Percentiles rank a stretch among this genome's conserved stretches.
These are phyloP conservation scores for Mucor indicus DNA, from an alignment of 371 early-diverging fungal genomes.

Conservation along the genomic window DNA sequence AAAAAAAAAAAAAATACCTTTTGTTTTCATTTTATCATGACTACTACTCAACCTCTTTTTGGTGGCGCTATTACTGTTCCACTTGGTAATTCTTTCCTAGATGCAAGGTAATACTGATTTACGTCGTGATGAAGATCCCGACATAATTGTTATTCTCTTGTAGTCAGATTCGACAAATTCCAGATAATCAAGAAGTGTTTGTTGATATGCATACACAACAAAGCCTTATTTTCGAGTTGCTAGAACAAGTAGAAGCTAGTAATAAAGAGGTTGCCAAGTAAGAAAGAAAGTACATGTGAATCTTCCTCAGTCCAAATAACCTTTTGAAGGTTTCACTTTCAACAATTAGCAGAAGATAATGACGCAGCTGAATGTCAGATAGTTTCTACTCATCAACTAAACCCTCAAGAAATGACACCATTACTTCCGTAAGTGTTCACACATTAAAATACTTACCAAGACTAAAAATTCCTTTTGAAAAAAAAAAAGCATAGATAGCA, in stretches of 20 bases:
- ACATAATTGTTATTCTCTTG: too few relatives aligned
- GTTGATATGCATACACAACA: conserved; percentile 69
- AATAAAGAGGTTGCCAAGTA: conserved; percentile 52
- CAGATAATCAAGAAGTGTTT: conserved; percentile 92
- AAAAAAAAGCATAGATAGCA: conserved; percentile 3
- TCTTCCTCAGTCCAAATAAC: background rate
- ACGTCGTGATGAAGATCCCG: too few relatives aligned
- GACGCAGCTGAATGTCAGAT: conserved; percentile 48
- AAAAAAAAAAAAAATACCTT: background rate
- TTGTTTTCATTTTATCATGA: background rate
- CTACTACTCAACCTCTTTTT: conserved; percentile 39
- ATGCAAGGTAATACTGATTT: conserved; percentile 74
- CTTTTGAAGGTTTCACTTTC: conserved; percentile 69
- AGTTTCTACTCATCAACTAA: conserved; percentile 24
- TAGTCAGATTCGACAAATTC: conserved; percentile 78
- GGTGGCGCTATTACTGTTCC: conserved; percentile 68
- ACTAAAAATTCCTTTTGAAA: background rate
- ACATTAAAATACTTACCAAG: background rate
- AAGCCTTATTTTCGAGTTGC: conserved; percentile 81
- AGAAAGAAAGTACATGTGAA: background rate
- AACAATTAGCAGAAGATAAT: conserved; percentile 77
- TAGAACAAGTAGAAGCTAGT: conserved; percentile 61
- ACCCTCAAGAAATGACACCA: conserved; percentile 32
- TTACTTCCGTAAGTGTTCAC: conserved; percentile 49
- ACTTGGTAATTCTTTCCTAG: conserved; percentile 56